Conservation (phyloP, 225 moss, liverwort and hornwort species). For the Climacium dendroides region DNA sequence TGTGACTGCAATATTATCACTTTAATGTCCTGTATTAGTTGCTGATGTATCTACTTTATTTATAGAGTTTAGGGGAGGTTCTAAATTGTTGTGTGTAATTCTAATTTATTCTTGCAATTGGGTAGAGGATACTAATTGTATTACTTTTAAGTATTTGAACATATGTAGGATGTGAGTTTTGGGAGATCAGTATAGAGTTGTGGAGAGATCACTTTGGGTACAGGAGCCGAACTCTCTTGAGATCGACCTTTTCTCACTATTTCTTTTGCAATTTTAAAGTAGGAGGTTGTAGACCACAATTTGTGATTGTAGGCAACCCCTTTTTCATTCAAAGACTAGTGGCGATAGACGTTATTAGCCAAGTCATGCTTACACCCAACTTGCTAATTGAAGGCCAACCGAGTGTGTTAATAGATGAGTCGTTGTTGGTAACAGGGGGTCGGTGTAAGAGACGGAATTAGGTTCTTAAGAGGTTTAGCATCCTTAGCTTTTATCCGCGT, state of each 20-base stretch:
- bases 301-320: background rate
- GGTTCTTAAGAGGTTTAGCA: background rate
- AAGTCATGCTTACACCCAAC: background rate
- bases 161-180: background rate
- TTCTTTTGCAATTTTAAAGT: background rate
- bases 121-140: background rate
- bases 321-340: background rate
- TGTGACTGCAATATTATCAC: background rate
- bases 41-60: background rate
- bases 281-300: background rate
- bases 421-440: background rate
- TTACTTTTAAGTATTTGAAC: background rate
- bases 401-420: background rate
- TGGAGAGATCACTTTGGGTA: background rate
- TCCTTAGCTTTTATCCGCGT: background rate
- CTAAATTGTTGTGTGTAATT: background rate
- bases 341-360: background rate
- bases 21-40: background rate
- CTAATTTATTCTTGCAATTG: background rate
- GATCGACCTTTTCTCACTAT: background rate
- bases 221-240: background rate
- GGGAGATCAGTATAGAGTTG: background rate
- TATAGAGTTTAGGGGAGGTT: background rate
- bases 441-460: background rate
- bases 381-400: background rate